phyloP scores from a whole-genome alignment of 2,329 filamentous ascomycete genomes.

The Verticillium dahliae region DNA sequence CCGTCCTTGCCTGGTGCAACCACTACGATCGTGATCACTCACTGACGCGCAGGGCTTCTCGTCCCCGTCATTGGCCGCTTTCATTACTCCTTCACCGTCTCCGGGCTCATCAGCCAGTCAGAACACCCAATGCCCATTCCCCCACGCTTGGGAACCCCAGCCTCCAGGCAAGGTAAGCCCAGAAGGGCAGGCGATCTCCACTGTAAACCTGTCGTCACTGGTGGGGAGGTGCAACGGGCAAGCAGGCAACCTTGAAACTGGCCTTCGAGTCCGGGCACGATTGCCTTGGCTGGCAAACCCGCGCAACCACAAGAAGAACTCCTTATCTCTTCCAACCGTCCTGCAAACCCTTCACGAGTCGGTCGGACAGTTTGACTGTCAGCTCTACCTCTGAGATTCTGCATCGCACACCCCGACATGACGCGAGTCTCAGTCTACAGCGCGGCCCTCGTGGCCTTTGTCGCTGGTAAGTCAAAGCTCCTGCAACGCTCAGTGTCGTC shows the following conservation, averaged over 20 bases:
- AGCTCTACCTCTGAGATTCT: background rate
- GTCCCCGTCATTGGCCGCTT: background rate
- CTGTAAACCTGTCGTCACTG: background rate
- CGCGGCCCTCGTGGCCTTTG: constrained; percentile 33
- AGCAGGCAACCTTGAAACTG: background rate
- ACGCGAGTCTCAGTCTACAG: constrained; percentile 36
- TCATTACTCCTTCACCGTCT: background rate
- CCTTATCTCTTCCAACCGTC: background rate
- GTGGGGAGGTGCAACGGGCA: background rate
- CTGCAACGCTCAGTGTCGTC: constrained; percentile 3
- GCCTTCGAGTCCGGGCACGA: background rate
- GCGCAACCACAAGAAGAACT: background rate
- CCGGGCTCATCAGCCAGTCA: background rate
- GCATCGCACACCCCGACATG: constrained; percentile 21
- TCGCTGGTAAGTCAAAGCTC: constrained; percentile 29
- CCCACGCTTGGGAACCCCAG: background rate
- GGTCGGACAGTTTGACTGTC: background rate
- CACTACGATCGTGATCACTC: background rate
- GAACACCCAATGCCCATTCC: background rate
- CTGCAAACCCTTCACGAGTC: background rate
- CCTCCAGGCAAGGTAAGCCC: background rate
- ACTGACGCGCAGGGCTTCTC: background rate
- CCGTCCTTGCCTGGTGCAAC: background rate
- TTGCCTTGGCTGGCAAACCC: background rate
- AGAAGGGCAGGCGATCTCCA: background rate